phyloP scores from a whole-genome alignment of 1,284 basidiomycete species.

The Coriolopsis trogii region DNA sequence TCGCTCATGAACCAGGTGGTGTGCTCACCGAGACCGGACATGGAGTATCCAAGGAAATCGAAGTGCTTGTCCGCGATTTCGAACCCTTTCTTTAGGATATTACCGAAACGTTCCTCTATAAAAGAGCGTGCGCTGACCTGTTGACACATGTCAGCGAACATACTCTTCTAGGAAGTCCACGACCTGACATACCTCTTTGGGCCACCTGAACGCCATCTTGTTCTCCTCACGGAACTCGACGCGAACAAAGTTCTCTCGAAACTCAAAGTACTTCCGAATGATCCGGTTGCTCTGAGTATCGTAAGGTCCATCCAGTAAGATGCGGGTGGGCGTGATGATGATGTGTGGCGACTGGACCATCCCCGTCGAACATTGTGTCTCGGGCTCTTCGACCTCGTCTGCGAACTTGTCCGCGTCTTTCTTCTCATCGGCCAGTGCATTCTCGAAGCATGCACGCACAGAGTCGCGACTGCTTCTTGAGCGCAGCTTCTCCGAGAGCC shows the following conservation, averaged over 20 bases:
- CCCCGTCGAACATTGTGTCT: conserved; percentile 19
- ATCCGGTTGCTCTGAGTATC: conserved; percentile 66
- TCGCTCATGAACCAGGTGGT: conserved; percentile 75
- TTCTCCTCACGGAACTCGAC: conserved; percentile 83
- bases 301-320: conserved; percentile 73
- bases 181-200: conserved; percentile 43
- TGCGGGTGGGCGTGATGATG: conserved; percentile 69
- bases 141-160: too few relatives aligned
- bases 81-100: conserved; percentile 63
- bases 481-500: conserved; percentile 49
- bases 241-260: conserved; percentile 68
- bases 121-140: conserved; percentile 56
- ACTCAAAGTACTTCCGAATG: conserved; percentile 60
- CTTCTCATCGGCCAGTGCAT: conserved; percentile 23
- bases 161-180: not conserved
- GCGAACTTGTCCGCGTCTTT: conserved; percentile 4
- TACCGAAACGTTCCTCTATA: conserved; percentile 62
- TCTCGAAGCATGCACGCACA: conserved; percentile 52
- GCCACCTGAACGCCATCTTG: conserved; percentile 65
- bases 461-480: conserved; percentile 45
- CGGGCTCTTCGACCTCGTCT: not conserved
- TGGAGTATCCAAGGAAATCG: conserved; percentile 77
- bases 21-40: conserved; percentile 69
- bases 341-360: conserved; percentile 61
- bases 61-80: conserved; percentile 67